phyloP scores from a whole-genome alignment of 2,329 filamentous ascomycete genomes.

The Monilinia vaccinii-corymbosi region DNA sequence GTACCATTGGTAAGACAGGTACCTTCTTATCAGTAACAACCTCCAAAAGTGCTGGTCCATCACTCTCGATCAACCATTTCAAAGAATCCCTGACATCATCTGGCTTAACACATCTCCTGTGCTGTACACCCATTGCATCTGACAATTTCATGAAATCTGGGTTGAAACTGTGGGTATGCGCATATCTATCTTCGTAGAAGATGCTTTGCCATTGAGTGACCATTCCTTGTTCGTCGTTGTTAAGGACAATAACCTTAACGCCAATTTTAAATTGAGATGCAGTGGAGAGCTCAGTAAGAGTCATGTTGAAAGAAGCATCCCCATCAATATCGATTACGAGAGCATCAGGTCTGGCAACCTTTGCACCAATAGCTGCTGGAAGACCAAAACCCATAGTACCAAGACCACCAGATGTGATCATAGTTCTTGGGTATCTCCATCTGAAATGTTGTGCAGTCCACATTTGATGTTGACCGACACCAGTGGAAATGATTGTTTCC shows the following conservation, averaged over 20 bases:
- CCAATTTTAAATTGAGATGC: conserved; percentile 94
- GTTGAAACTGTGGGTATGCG: conserved; percentile 89
- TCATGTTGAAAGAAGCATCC: conserved; percentile 99
- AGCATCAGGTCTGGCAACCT: conserved; percentile 59
- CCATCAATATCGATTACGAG: conserved; percentile 89
- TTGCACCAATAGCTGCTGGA: conserved; percentile 89
- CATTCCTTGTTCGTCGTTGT: conserved; percentile 98
- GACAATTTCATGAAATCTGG: conserved; percentile 93
- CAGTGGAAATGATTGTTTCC: conserved; percentile 80
- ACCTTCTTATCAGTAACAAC: conserved; percentile 87
- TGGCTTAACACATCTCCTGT: conserved; percentile 61
- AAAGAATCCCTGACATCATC: conserved; percentile 70
- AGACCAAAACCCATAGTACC: conserved; percentile 96
- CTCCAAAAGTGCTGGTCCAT: conserved; percentile 89
- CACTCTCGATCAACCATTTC: conserved; percentile 78
- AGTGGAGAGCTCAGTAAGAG: conserved; percentile 86
- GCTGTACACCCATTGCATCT: conserved; percentile 82
- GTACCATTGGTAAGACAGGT: conserved; percentile 96
- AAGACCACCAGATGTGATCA: conserved; percentile 94
- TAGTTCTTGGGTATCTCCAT: conserved; percentile 82
- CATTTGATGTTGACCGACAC: conserved; percentile 98
- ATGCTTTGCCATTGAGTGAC: conserved; percentile 97
- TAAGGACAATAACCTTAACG: conserved; percentile 87
- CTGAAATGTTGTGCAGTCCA: conserved; percentile 96
- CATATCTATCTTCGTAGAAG: conserved; percentile 89